phyloP scores from a whole-genome alignment of 495 filamentous ascomycete genomes.

The Evernia prunastri region DNA sequence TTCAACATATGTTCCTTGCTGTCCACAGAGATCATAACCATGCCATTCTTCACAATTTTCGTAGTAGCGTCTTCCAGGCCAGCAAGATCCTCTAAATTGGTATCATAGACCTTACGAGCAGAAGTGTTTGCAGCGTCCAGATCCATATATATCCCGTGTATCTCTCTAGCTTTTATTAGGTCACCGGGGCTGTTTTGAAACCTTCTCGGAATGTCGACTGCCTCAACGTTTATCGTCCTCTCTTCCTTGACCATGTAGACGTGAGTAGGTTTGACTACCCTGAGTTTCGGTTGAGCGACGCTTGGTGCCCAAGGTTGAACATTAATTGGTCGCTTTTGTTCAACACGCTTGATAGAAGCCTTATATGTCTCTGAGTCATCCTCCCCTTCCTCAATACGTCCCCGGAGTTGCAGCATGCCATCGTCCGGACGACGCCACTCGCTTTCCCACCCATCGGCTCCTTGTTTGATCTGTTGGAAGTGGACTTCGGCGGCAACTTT shows the following conservation, averaged over 20 bases:
- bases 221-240: neutral
- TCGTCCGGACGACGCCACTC: neutral
- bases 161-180: neutral
- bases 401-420: neutral
- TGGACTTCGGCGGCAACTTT: neutral
- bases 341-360: neutral
- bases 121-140: neutral
- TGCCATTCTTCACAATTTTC: too few relatives aligned
- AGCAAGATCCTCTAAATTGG: neutral
- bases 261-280: neutral
- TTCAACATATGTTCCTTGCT: too few relatives aligned
- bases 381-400: neutral
- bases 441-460: neutral
- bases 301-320: neutral
- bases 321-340: neutral
- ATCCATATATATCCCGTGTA: neutral
- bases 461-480: neutral
- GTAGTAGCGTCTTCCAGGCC: neutral
- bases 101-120: neutral
- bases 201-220: neutral
- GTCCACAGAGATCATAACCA: too few relatives aligned
- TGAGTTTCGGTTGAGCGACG: neutral
- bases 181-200: neutral
- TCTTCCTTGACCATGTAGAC: neutral
- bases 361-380: neutral